phyloP scores from a whole-genome alignment of 1,139 yeast species.

The Hansenula lynferdii region DNA sequence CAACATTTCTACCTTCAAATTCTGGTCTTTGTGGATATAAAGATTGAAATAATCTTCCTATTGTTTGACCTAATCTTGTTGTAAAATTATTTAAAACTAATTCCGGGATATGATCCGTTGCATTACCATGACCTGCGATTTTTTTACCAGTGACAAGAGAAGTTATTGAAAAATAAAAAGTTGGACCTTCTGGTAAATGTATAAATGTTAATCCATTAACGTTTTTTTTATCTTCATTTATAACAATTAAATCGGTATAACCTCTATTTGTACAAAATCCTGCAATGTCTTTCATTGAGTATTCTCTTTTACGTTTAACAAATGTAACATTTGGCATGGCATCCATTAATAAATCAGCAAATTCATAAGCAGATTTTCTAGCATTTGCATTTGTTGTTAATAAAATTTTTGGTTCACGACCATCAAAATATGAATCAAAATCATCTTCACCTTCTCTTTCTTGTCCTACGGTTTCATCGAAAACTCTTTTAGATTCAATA shows the following conservation, averaged over 20 bases:
- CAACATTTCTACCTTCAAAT: constrained; percentile 90
- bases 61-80: constrained; percentile 88
- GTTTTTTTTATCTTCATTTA: constrained; percentile 89
- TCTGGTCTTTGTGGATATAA: constrained; percentile 92
- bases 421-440: constrained; percentile 56
- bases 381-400: constrained; percentile 88
- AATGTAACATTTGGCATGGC: constrained; percentile 82
- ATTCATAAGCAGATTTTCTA: constrained; percentile 80
- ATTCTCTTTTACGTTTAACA: constrained; percentile 82
- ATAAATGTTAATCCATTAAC: constrained; percentile 91
- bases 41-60: constrained; percentile 87
- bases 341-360: constrained; percentile 83
- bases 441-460: constrained; percentile 82
- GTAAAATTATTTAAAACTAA: constrained; percentile 86
- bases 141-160: constrained; percentile 72
- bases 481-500: constrained; percentile 82
- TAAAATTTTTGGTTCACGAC: constrained; percentile 72
- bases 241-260: constrained; percentile 79
- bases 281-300: constrained; percentile 81
- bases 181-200: constrained; percentile 92
- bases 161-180: constrained; percentile 84
- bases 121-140: constrained; percentile 83
- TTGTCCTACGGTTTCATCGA: constrained; percentile 74
- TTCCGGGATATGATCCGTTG: constrained; percentile 91
- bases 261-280: constrained; percentile 75